phyloP scores from a whole-genome alignment of 2,329 filamentous ascomycete genomes.

The Helotiales sp. region DNA sequence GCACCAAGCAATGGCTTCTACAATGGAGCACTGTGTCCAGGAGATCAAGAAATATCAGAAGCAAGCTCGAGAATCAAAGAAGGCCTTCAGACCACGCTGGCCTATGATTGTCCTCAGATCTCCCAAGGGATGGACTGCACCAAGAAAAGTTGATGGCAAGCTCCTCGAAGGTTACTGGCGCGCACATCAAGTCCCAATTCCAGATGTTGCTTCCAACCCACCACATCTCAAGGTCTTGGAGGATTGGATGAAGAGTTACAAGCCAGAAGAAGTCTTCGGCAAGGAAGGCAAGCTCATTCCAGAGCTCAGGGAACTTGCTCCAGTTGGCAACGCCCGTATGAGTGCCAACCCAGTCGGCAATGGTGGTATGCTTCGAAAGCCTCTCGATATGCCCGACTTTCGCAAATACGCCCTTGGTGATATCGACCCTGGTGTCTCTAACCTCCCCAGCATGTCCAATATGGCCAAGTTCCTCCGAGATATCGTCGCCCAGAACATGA shows the following conservation, averaged over 20 bases:
- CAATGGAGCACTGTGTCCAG: slow-evolving; percentile 68
- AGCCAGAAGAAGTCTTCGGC: slow-evolving; percentile 70
- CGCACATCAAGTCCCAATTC: slow-evolving; percentile 75
- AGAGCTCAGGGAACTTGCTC: slow-evolving; percentile 64
- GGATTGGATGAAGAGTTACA: slow-evolving; percentile 75
- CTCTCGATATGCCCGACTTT: slow-evolving; percentile 70
- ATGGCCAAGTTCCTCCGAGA: slow-evolving; percentile 69
- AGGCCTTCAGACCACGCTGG: slow-evolving; percentile 71
- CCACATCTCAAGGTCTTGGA: slow-evolving; percentile 69
- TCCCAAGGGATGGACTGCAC: slow-evolving; percentile 79
- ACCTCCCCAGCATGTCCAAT: slow-evolving; percentile 66
- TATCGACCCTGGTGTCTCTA: slow-evolving; percentile 57
- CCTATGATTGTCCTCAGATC: slow-evolving; percentile 77
- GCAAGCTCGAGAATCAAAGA: slow-evolving; percentile 67
- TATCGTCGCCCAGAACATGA: slow-evolving; percentile 62
- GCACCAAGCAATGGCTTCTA: slow-evolving; percentile 81
- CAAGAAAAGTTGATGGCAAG: slow-evolving; percentile 69
- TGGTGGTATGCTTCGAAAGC: slow-evolving; percentile 66
- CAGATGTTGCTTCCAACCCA: slow-evolving; percentile 65
- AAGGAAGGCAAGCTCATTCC: slow-evolving; percentile 61
- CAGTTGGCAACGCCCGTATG: slow-evolving; percentile 67
- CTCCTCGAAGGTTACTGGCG: slow-evolving; percentile 77
- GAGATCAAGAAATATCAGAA: slow-evolving; percentile 72
- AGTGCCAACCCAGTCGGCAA: slow-evolving; percentile 76
- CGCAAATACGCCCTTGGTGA: slow-evolving; percentile 64